These are phyloP conservation scores for Closterium sp. DNA, from an alignment of 139 green algal genomes.

Conservation along the genomic window DNA sequence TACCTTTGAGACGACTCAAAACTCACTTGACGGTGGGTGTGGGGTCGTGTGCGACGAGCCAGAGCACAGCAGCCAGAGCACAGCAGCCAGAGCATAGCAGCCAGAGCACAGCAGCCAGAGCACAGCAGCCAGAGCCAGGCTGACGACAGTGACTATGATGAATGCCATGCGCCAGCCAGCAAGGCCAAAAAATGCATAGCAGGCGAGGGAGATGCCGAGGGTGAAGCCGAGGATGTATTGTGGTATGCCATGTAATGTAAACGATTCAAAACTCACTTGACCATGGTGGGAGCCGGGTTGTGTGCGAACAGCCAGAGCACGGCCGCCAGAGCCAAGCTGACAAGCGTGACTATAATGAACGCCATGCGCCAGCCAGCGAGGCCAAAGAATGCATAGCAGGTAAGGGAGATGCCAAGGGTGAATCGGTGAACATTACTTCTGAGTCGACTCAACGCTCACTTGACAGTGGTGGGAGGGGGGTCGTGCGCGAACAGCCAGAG, in stretches of 20 bases:
- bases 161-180: not conserved
- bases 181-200: not conserved
- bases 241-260: too few relatives aligned
- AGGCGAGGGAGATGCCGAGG: not conserved
- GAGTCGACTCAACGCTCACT: too few relatives aligned
- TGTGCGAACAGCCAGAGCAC: constrained; percentile 21
- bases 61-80: not conserved
- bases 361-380: constrained; percentile 39
- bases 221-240: too few relatives aligned
- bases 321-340: constrained; percentile 20
- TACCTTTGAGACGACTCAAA: too few relatives aligned
- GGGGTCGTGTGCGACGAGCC: not conserved
- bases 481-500: constrained; percentile 31
- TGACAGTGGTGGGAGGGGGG: not conserved
- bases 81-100: too few relatives aligned
- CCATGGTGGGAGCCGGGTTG: not conserved
- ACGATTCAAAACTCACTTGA: too few relatives aligned
- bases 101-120: not conserved
- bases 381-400: constrained; percentile 8
- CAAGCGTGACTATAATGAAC: constrained; percentile 29
- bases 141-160: too few relatives aligned
- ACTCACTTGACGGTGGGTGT: too few relatives aligned
- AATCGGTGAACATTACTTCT: not conserved
- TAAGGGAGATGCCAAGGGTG: constrained; percentile 10
- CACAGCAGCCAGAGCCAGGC: too few relatives aligned